Conservation (phyloP, 2,329 filamentous ascomycete genomes). For the Xylariaceae sp. region DNA sequence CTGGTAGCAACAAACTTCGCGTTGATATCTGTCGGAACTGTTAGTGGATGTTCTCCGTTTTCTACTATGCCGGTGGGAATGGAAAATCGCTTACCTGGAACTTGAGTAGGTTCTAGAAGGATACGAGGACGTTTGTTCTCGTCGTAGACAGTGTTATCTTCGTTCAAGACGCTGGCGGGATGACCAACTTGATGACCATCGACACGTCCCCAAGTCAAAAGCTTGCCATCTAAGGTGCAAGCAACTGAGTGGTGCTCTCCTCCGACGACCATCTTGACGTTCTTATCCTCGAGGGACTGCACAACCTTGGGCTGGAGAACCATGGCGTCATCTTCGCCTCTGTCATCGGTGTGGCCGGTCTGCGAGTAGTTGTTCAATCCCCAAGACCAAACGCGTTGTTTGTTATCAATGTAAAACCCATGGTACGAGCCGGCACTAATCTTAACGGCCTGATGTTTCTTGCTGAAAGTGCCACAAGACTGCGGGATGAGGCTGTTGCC, state of each 20-base stretch:
- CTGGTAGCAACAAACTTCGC: constrained; percentile 56
- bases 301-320: constrained; percentile 68
- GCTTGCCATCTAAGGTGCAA: constrained; percentile 37
- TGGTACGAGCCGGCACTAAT: constrained; percentile 63
- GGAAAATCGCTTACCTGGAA: constrained; percentile 44
- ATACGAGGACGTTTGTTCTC: constrained; percentile 63
- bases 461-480: constrained; percentile 32
- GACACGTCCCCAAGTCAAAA: constrained; percentile 43
- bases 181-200: constrained; percentile 51
- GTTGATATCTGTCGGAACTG: constrained; percentile 37
- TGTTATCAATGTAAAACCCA: constrained; percentile 63
- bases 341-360: constrained; percentile 57
- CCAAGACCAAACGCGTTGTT: constrained; percentile 63
- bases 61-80: background rate
- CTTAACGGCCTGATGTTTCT: constrained; percentile 48
- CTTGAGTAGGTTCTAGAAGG: constrained; percentile 57
- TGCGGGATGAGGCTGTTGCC: constrained; percentile 37
- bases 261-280: constrained; percentile 64
- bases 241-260: constrained; percentile 62
- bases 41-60: constrained; percentile 16
- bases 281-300: constrained; percentile 54
- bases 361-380: constrained; percentile 68
- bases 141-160: constrained; percentile 58
- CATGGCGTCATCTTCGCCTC: constrained; percentile 63
- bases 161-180: constrained; percentile 48